Evolutionary conservation across 2,329 filamentous ascomycete species (phyloP).

Genomic region (Malbranchea cinnamomea): DNA sequence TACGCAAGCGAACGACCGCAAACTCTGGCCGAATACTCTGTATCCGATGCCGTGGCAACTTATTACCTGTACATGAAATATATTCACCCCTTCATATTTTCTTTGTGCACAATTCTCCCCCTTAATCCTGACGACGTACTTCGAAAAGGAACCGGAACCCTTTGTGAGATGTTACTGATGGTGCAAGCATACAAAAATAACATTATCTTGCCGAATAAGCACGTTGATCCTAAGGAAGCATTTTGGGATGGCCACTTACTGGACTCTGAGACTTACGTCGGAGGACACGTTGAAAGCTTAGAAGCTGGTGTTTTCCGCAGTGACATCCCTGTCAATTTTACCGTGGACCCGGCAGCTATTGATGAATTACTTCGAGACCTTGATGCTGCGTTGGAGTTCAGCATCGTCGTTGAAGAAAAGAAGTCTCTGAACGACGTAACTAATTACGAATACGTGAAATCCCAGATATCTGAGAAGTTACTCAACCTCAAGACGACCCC

Average conservation of each 20-base stretch:
- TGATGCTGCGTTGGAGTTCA: slow-evolving; percentile 79
- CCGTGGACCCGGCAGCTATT: slow-evolving; percentile 72
- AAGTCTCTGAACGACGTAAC: slow-evolving; percentile 64
- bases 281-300: slow-evolving; percentile 97
- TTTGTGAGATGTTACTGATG: slow-evolving; percentile 99
- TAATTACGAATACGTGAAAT: slow-evolving; percentile 73
- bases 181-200: slow-evolving; percentile 87
- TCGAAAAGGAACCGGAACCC: slow-evolving; percentile 88
- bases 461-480: slow-evolving; percentile 60
- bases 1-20: slow-evolving; percentile 78
- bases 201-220: slow-evolving; percentile 92
- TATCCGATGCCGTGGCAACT: slow-evolving; percentile 95
- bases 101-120: slow-evolving; percentile 88
- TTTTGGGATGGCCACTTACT: slow-evolving; percentile 96
- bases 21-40: slow-evolving; percentile 90
- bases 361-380: slow-evolving; percentile 79
- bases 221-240: slow-evolving; percentile 73
- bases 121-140: slow-evolving; percentile 84
- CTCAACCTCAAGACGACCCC: slow-evolving; percentile 64
- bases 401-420: slow-evolving; percentile 69
- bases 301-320: slow-evolving; percentile 93
- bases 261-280: slow-evolving; percentile 95
- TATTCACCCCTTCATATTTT: slow-evolving; percentile 99
- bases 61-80: slow-evolving; percentile 99
- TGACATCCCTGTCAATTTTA: slow-evolving; percentile 90